These are phyloP conservation scores for Wallacemonas sp. DNA, from an alignment of 208 protist genomes.

Conservation along the genomic window DNA sequence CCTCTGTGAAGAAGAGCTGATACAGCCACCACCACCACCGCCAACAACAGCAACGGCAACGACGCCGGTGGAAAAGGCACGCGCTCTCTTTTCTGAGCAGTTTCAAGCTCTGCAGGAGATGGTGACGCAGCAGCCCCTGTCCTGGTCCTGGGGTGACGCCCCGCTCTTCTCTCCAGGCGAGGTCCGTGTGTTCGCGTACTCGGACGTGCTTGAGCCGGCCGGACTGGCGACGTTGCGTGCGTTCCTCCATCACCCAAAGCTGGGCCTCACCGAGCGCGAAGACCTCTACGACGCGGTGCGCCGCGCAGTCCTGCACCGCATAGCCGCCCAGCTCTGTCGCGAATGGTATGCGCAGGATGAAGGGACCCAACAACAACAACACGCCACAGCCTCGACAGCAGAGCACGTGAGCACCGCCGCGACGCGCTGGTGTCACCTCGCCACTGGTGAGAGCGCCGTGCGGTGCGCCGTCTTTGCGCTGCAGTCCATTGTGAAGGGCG, in stretches of 20 bases:
- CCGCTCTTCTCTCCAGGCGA: conserved; percentile 43
- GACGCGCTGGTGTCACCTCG: conserved; percentile 35
- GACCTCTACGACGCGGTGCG: conserved; percentile 49
- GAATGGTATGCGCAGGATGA: conserved; percentile 17
- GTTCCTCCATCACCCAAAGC: conserved; percentile 43
- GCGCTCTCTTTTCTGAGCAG: conserved; percentile 33
- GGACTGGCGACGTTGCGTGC: conserved; percentile 35
- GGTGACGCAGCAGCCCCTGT: conserved; percentile 37
- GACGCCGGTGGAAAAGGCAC: conserved; percentile 16
- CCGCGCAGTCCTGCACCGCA: conserved; percentile 39
- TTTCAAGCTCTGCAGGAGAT: conserved; percentile 37
- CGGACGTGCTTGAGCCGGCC: conserved; percentile 39
- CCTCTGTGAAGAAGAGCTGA: conserved; percentile 63
- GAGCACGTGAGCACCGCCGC: not conserved
- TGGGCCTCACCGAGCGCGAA: conserved; percentile 60
- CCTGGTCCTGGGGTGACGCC: conserved; percentile 22
- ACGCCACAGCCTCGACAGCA: no score
- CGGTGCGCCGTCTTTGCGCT: conserved; percentile 46
- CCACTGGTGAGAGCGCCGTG: conserved; percentile 65
- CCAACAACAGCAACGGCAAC: not conserved
- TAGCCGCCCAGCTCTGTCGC: conserved; percentile 25
- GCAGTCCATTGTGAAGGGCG: conserved; percentile 57
- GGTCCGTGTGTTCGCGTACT: conserved; percentile 57
- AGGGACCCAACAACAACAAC: no score
- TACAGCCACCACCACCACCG: conserved; percentile 31